These are phyloP conservation scores for Posidonia oceanica DNA, from an alignment of 116 monocot genomes.

Conservation along the genomic window DNA sequence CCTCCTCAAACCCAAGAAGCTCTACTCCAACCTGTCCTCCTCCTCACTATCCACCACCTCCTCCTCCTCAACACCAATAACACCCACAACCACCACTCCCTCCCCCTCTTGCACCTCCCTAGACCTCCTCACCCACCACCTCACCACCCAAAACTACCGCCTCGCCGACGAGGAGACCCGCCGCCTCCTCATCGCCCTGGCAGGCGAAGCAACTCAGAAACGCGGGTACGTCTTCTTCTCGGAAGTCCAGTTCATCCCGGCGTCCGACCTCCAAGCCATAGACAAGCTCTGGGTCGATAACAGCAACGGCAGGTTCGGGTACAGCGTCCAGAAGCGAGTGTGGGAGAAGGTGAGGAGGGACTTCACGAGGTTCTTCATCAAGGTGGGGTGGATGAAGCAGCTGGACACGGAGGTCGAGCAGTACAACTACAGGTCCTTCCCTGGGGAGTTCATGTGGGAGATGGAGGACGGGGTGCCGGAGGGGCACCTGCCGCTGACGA, in stretches of 20 bases:
- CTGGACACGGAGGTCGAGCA: slow-evolving; percentile 79
- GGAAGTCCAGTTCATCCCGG: slow-evolving; percentile 74
- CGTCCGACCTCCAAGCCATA: slow-evolving; percentile 51
- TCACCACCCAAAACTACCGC: slow-evolving; percentile 49
- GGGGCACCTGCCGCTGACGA: slow-evolving; percentile 88
- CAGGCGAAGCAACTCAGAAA: slow-evolving; percentile 68
- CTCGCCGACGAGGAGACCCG: slow-evolving; percentile 86
- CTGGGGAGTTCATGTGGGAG: slow-evolving; percentile 83
- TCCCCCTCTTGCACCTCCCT: slow-evolving; percentile 33
- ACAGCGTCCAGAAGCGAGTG: slow-evolving; percentile 68
- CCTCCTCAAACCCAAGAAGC: slow-evolving; percentile 13
- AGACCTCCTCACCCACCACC: slow-evolving; percentile 49
- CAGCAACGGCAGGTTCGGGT: slow-evolving; percentile 66
- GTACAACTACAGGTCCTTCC: slow-evolving; percentile 68
- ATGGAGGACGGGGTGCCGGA: slow-evolving; percentile 45
- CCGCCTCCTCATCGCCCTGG: slow-evolving; percentile 68
- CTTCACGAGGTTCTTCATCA: slow-evolving; percentile 83
- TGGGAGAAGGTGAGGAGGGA: slow-evolving; percentile 72
- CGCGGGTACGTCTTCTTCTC: slow-evolving; percentile 99
- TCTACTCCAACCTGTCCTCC: slow-evolving; percentile 4
- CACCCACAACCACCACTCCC: slow-evolving; percentile 13
- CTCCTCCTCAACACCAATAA: slow-evolving; percentile 12
- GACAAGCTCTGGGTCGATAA: slow-evolving; percentile 63
- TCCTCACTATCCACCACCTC: not conserved
- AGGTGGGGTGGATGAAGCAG: slow-evolving; percentile 85